Percentiles rank a stretch among this genome's conserved stretches.
Conservation (phyloP, 257 asterid genomes). For the Coffea eugenioides region DNA sequence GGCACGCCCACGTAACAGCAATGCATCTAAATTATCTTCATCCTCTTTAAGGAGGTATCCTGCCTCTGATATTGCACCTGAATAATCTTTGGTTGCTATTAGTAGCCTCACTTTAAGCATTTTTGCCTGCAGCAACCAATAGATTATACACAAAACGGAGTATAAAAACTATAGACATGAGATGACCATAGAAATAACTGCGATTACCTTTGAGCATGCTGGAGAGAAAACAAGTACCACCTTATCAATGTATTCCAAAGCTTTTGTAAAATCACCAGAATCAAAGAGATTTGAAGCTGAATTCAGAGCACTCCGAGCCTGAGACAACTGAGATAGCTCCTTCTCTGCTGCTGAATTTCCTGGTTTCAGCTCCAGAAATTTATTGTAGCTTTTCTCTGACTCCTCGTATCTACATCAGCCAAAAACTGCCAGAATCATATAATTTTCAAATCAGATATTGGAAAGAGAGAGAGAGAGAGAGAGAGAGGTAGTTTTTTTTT, state of each 20-base stretch:
- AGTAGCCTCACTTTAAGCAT: slow-evolving; percentile 66
- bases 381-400: slow-evolving; percentile 74
- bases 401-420: slow-evolving; percentile 81
- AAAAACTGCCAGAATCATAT: slow-evolving; percentile 46
- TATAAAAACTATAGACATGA: neutral
- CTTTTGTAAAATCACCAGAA: slow-evolving; percentile 63
- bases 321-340: slow-evolving; percentile 81
- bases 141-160: slow-evolving; percentile 5
- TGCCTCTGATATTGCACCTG: slow-evolving; percentile 74
- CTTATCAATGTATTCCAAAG: slow-evolving; percentile 67
- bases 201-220: slow-evolving; percentile 73
- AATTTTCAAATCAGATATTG: slow-evolving; percentile 29
- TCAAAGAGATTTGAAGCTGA: slow-evolving; percentile 66
- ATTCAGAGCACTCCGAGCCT: slow-evolving; percentile 67
- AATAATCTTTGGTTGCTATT: slow-evolving; percentile 67
- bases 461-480: slow-evolving; percentile 10
- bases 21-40: slow-evolving; percentile 77
- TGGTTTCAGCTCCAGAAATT: slow-evolving; percentile 74
- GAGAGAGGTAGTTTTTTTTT: neutral
- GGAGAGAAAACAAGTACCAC: slow-evolving; percentile 94
- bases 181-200: slow-evolving; percentile 1
- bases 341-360: slow-evolving; percentile 70
- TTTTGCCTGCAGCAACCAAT: slow-evolving; percentile 62
- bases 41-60: slow-evolving; percentile 89
- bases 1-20: slow-evolving; percentile 90